Conservation (phyloP, 345 rosid genomes). For the Salix koriyanagi region DNA sequence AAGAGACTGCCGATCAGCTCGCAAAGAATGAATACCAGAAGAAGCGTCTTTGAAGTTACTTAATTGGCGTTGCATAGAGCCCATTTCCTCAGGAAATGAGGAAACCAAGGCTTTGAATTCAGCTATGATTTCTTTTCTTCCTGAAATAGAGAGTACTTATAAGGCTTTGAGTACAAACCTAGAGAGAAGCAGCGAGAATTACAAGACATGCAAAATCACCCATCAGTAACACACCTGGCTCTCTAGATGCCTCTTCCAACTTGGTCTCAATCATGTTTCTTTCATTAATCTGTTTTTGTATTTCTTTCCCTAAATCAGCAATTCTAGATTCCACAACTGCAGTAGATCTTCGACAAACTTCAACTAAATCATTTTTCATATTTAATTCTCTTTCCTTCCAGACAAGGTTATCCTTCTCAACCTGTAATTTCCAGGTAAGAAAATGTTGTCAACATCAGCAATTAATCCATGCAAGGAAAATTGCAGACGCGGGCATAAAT, state of each 20-base stretch:
- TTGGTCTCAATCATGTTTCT: constrained; percentile 50
- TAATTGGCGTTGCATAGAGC: constrained; percentile 71
- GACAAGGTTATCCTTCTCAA: constrained; percentile 71
- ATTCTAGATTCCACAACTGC: constrained; percentile 63
- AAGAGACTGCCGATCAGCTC: constrained; percentile 76
- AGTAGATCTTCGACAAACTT: constrained; percentile 65
- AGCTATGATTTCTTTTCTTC: constrained; percentile 79
- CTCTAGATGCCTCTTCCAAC: constrained; percentile 66
- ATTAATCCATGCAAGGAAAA: constrained; percentile 17
- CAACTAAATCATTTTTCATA: constrained; percentile 65
- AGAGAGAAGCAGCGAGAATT: constrained; percentile 7
- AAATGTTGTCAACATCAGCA: constrained; percentile 32
- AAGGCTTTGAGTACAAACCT: constrained; percentile 15
- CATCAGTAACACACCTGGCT: constrained; percentile 50
- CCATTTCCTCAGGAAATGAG: constrained; percentile 90
- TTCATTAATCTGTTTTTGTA: constrained; percentile 61
- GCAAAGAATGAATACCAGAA: constrained; percentile 67
- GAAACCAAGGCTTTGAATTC: constrained; percentile 84
- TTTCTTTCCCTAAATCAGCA: constrained; percentile 55
- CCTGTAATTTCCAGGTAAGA: constrained; percentile 40
- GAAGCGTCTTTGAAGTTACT: constrained; percentile 70
- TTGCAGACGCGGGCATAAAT: constrained; percentile 29
- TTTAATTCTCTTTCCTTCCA: constrained; percentile 86
- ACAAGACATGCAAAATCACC: not conserved
- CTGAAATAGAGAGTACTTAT: constrained; percentile 42